Base-by-base conservation (phyloP, 192 early-diverging fungal species). In the Coemansia sp. region DNA sequence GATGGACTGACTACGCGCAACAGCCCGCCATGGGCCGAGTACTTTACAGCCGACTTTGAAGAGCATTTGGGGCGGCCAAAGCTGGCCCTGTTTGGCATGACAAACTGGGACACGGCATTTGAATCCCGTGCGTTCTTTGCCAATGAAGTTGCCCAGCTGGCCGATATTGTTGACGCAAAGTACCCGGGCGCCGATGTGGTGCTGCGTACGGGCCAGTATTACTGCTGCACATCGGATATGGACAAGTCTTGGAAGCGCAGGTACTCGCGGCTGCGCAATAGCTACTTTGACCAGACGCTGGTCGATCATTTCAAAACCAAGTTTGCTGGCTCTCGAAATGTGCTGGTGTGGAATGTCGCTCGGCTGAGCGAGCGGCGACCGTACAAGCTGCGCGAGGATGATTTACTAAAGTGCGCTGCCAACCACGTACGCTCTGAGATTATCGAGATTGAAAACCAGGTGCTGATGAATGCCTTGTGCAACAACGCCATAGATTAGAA, bases 51-150 rank as follows among this genome's bases (percentile, higher is more conserved):
- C 0, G 56, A 38, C 0, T 35, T 54, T 9, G 38, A 29, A 11
- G 41, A 25, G 9, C 39, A 11, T 2, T 66, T 41, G 21, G 60
- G 61, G 3, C 62, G 32, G 8, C 72, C 76, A 7, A 29, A 65
- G 39, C 10, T 64, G 9, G 61, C 59, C 37, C 17, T 76, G 2
- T 67, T 85, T 2, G 76, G 79, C n/a, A 59, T 85, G 51, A 77
- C 67, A 4, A 84, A 84, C 53, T 85, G 84, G 84, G 84, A 85
- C 47, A 51, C 76, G 0, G 80, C 84, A 2, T 85, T 78, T 55
- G 52, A 59, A 39, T 56, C 66, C 5, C 69, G 69, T 10, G 55
- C 21, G 15, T 59, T 65, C 10, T 86, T 71, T 65, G 35, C 70
- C 0, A 11, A 11, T 0, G 64, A 74, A 39, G 27, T 84, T 3